Base-by-base conservation (phyloP, 2,329 filamentous ascomycete genomes). In the Daldinia sp. region DNA sequence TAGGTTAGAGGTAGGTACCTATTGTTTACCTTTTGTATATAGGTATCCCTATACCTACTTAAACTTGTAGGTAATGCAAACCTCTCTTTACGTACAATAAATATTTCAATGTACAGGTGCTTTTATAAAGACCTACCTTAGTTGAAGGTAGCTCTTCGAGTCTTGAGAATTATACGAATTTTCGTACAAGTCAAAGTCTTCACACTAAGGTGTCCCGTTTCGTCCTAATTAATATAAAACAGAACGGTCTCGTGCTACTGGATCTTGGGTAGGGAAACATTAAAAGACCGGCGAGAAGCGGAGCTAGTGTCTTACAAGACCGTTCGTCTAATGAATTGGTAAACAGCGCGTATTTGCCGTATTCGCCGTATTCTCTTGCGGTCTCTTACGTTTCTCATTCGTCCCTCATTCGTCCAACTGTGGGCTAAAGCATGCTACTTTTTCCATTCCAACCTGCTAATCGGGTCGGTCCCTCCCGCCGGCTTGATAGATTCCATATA, bases 381-480 rank as follows among this genome's bases (percentile, higher is more conserved):
- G 62, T 39, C 51, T 66, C 33, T 41, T 53, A 35, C 10, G 44
- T 63, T 63, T 68, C 50, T 58, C 13, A 35, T 55, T 9, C 39
- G 42, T 57, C 13, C 33, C 13, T 26, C 44, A 39, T 23, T 23
- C 20, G 20, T 23, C 20, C 20, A 39, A 35, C 54, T 42, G 35
- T 42, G 54, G 54, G 39, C 51, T 62, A 35, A 41, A 56, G 37
- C 35, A 63, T 51, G 41, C 39, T 26, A 26, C 41, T 9, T 35
- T 35, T 28, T 57, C 46, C 30, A 68, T 71, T 66, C 63, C 50
- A 57, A 33, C 15, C 39, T 57, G 37, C 37, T 69, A 30, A 56
- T 57, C 57, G 66, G 65, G 23, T 64, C 68, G 68, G 68, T 41
- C 61, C 57, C 44, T 70, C 68, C 65, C 63, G 63, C 20, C 46